phyloP scores from a whole-genome alignment of 163 green algal genomes.

The Scenedesmus sp. region DNA sequence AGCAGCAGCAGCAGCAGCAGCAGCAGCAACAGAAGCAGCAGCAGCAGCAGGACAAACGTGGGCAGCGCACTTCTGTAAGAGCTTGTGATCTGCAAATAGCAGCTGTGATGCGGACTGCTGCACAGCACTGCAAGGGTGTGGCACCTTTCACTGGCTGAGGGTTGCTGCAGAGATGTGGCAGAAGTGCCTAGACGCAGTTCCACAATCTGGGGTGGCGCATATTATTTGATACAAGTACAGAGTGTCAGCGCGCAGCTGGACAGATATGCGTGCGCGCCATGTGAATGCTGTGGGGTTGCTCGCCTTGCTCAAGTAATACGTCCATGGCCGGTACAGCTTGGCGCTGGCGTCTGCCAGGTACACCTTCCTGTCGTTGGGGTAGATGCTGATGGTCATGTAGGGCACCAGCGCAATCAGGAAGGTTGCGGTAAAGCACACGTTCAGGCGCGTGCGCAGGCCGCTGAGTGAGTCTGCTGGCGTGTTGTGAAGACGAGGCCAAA shows the following conservation, averaged over 20 bases:
- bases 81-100: too few species aligned
- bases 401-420: slow-evolving; percentile 56
- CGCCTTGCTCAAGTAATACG: slow-evolving; percentile 70
- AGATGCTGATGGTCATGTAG: slow-evolving; percentile 54
- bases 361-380: slow-evolving; percentile 56
- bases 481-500: slow-evolving; percentile 52
- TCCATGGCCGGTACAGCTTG: slow-evolving; percentile 53
- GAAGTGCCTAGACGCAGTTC: too few species aligned
- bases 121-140: too few species aligned
- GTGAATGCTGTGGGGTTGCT: not conserved
- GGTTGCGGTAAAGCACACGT: slow-evolving; percentile 50
- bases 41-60: not conserved
- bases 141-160: too few species aligned
- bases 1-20: not conserved
- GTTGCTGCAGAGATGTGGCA: too few species aligned
- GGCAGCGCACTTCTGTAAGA: too few species aligned
- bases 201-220: too few species aligned
- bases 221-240: too few species aligned
- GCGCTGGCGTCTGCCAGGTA: slow-evolving; percentile 55
- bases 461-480: slow-evolving; percentile 9
- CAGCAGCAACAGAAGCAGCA: not conserved
- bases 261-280: too few species aligned
- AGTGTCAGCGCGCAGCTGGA: too few species aligned
- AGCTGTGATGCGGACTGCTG: too few species aligned
- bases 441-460: slow-evolving; percentile 52